Evolutionary conservation across 2,329 filamentous ascomycete genomes (phyloP).

Genomic region (Furcasterigmium furcatum): DNA sequence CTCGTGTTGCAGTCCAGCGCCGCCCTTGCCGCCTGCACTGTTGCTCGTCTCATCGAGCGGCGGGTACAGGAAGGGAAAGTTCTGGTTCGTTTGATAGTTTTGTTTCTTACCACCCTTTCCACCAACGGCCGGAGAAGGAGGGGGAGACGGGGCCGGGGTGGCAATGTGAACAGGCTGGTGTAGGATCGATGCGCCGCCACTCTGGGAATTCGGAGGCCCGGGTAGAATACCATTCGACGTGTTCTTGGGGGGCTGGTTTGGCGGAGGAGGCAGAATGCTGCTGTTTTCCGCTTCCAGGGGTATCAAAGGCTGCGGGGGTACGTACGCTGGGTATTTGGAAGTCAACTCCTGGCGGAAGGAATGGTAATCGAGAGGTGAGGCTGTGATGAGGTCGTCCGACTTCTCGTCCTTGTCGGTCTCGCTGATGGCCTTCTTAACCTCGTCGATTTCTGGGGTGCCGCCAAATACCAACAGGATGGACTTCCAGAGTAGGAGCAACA

Average conservation of each 20-base stretch:
- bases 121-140: constrained; percentile 80
- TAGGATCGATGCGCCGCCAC: constrained; percentile 73
- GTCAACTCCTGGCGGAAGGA: constrained; percentile 94
- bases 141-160: constrained; percentile 94
- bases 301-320: constrained; percentile 78
- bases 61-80: constrained; percentile 97
- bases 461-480: constrained; percentile 83
- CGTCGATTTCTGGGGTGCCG: constrained; percentile 67
- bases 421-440: constrained; percentile 69
- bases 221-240: constrained; percentile 62
- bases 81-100: constrained; percentile 98
- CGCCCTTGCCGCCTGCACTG: constrained; percentile 84
- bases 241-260: constrained; percentile 65
- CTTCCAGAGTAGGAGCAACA: constrained; percentile 90
- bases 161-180: constrained; percentile 97
- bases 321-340: constrained; percentile 96
- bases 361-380: constrained; percentile 94
- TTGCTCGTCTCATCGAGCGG: constrained; percentile 88
- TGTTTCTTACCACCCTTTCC: constrained; percentile 97
- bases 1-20: constrained; percentile 73
- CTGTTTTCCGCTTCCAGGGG: constrained; percentile 88
- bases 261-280: constrained; percentile 81
- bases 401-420: constrained; percentile 58
- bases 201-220: constrained; percentile 49
- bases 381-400: constrained; percentile 78